Percentiles rank a stretch among this genome's conserved stretches.
Conservation (phyloP, 1,139 yeast genomes). For the Pichia sp. region DNA sequence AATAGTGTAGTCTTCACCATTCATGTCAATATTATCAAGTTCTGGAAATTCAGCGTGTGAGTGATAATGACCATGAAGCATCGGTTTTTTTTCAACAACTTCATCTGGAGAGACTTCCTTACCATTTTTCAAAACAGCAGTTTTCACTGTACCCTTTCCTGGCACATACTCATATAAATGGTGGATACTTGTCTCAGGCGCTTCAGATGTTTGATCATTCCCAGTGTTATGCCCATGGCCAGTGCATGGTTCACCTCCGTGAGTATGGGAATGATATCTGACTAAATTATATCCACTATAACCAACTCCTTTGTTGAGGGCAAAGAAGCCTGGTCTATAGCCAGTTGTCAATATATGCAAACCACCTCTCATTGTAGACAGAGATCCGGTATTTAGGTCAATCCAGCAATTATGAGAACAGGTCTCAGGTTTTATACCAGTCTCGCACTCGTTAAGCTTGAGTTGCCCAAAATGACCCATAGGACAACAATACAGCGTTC, state of each 20-base stretch:
- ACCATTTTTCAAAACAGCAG: conserved; percentile 10
- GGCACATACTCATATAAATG: conserved; percentile 13
- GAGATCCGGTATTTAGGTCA: no score
- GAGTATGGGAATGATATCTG: conserved; percentile 4
- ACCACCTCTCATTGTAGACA: no score
- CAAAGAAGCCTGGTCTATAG: no score
- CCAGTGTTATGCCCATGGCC: conserved; percentile 3
- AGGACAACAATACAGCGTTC: no score
- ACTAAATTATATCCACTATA: not conserved
- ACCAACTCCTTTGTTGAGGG: not conserved
- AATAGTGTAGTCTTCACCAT: conserved; percentile 23
- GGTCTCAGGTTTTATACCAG: no score
- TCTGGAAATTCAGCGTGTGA: conserved; percentile 23
- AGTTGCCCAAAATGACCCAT: no score
- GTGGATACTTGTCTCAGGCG: conserved; percentile 9
- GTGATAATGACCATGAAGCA: conserved; percentile 17
- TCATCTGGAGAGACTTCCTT: conserved; percentile 9
- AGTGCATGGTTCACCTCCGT: conserved; percentile 3
- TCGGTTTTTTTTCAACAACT: conserved; percentile 3
- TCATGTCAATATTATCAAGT: conserved; percentile 22
- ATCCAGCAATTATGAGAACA: no score
- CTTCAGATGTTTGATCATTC: not conserved
- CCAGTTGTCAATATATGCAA: no score
- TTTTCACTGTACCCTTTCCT: conserved; percentile 10
- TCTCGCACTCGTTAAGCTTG: not conserved